Base-by-base conservation (phyloP, 2,329 filamentous ascomycete genomes). In the Colletotrichum sp. region DNA sequence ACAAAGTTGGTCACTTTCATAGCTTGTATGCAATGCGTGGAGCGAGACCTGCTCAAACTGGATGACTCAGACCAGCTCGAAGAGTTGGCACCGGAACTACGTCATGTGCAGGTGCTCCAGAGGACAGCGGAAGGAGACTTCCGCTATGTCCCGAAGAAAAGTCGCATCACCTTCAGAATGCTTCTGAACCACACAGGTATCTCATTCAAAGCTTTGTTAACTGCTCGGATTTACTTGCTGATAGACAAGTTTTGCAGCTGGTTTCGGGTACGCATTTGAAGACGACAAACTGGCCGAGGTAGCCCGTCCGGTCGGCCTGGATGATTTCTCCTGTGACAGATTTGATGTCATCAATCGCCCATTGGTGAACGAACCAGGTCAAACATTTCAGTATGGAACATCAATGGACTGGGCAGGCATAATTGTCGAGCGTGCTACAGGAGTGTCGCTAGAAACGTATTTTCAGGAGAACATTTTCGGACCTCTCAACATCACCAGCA, bases 401-500 rank as follows among this genome's bases (percentile, higher is more conserved):
- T 83, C 85, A 1, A 79, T 89, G 2, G 90, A 91, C 81, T 91
- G 88, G 89, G 88, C 86, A 0, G 90, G 90, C 5, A 83, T 85
- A 1, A 82, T 90, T 2, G 83, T 91, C 2, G 89, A 91, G 77
- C 82, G 85, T 2, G 78, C 88, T 1, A 88, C 88, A 2, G 85
- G 86, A 1, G 68, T 78, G 5, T 85, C 83, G 0, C 81, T 91
- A 3, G 83, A 86, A 3, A 84, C 87, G 2, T 85, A 84, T 63
- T 83, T 90, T 76, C 82, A 86, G 16, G 77, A 85, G 71, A 82
- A 86, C 65, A 86, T 90, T 22, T 88, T 84, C 74, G 80, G 79
- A 0, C 88, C 87, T 3, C 82, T 91, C 2, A 84, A 84, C 13
- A 84, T 89, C 60, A 79, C 69, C 0, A 82, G 84, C 68, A 83